Conservation (phyloP, 202 grass and related monocot species). For the Hordeum pubiflorum region DNA sequence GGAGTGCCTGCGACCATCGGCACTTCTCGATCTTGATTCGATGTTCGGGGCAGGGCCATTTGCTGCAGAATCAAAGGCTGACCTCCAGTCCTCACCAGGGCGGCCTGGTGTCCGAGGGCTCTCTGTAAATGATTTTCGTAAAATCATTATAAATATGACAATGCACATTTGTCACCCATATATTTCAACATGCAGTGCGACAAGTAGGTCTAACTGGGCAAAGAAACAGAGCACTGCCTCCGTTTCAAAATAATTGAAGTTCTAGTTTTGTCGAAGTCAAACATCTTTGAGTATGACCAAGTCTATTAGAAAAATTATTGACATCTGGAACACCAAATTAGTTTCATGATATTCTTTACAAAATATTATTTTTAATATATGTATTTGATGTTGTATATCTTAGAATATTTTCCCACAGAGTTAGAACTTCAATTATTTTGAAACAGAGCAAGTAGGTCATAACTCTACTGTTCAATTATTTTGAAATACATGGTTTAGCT, state of each 20-base stretch:
- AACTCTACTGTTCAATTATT: neutral
- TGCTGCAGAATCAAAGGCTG: constrained; percentile 65
- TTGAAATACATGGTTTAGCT: neutral
- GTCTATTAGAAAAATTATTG: too few species aligned
- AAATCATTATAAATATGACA: neutral
- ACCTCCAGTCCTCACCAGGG: constrained; percentile 81
- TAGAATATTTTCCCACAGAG: too few species aligned
- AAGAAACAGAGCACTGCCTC: neutral
- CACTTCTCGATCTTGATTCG: constrained; percentile 69
- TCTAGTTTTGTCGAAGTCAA: too few species aligned
- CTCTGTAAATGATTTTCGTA: constrained; percentile 36
- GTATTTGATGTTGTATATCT: too few species aligned
- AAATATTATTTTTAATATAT: too few species aligned
- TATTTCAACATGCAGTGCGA: neutral
- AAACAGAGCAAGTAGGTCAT: neutral
- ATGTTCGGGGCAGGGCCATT: constrained; percentile 35
- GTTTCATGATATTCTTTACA: too few species aligned
- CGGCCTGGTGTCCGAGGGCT: constrained; percentile 49
- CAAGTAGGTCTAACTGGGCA: neutral
- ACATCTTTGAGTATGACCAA: too few species aligned
- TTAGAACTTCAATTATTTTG: too few species aligned
- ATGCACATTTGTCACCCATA: neutral
- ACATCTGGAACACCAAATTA: too few species aligned
- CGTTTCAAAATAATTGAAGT: neutral
- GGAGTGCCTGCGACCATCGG: constrained; percentile 36